Conservation (phyloP, 441 rosid genomes). For the Populus trichocarpa region DNA sequence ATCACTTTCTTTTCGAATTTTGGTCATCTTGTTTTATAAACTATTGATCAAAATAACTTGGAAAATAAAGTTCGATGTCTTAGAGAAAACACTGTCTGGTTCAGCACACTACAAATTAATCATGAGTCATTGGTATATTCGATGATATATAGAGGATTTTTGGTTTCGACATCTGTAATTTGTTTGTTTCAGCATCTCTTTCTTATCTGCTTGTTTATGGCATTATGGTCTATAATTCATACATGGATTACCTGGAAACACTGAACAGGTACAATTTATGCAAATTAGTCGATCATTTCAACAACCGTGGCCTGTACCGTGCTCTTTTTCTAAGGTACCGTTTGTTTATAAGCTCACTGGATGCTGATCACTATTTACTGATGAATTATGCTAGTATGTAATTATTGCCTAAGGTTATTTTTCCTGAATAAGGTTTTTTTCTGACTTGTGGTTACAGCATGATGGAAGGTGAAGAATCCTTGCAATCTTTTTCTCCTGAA, state of each 20-base stretch:
- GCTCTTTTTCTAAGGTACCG: conserved; percentile 80
- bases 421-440: conserved; percentile 2
- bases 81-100: neutral
- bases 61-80: neutral
- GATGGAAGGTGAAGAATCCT: conserved; percentile 93
- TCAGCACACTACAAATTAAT: neutral
- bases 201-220: conserved; percentile 1
- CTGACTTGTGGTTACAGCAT: conserved; percentile 44
- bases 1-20: neutral
- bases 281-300: conserved; percentile 75
- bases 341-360: neutral
- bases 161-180: neutral
- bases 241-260: conserved; percentile 18
- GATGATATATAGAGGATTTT: neutral
- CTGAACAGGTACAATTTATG: conserved; percentile 72
- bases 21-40: neutral
- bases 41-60: neutral
- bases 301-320: conserved; percentile 79
- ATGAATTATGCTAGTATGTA: neutral
- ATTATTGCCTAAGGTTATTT: neutral
- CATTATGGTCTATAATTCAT: neutral
- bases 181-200: neutral
- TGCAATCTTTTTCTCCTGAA: conserved; percentile 81
- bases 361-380: neutral
- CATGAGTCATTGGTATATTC: neutral